Percentiles rank a stretch among this genome's conserved stretches.
Conservation (phyloP, 805 yeast genomes). For the Zygotorulaspora florentina region DNA sequence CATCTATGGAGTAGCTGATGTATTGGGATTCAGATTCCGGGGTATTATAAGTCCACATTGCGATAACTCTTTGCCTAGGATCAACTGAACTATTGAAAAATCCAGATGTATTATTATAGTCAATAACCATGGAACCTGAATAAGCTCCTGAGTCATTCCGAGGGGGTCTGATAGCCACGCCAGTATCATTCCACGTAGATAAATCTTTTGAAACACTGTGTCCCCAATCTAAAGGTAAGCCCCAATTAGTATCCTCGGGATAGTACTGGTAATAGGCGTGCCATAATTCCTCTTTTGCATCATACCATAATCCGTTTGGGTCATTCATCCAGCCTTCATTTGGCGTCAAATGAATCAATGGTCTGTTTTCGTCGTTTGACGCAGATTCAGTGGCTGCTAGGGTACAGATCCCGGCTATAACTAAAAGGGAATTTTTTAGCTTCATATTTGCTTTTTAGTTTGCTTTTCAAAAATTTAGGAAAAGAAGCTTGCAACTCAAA, state of each 20-base stretch:
- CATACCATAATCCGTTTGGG: slow-evolving; percentile 41
- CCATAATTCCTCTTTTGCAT: slow-evolving; percentile 29
- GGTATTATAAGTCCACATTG: slow-evolving; percentile 35
- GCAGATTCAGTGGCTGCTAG: too few relatives aligned
- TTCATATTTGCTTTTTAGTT: too few relatives aligned
- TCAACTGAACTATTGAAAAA: slow-evolving; percentile 27
- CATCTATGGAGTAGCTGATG: slow-evolving; percentile 36
- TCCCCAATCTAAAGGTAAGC: slow-evolving; percentile 40
- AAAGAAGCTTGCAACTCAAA: too few relatives aligned
- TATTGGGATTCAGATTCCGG: slow-evolving; percentile 33
- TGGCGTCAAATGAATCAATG: slow-evolving; percentile 36
- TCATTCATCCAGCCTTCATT: slow-evolving; percentile 41
- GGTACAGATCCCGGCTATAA: too few relatives aligned
- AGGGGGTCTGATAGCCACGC: slow-evolving; percentile 32
- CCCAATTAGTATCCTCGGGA: slow-evolving; percentile 36
- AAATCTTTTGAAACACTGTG: slow-evolving; percentile 39
- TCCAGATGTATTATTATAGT: slow-evolving; percentile 38
- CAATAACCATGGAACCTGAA: slow-evolving; percentile 39
- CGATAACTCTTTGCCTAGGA: slow-evolving; percentile 36
- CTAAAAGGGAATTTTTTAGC: too few relatives aligned
- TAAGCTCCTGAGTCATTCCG: slow-evolving; percentile 33
- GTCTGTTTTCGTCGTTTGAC: too few relatives aligned
- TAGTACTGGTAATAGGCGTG: slow-evolving; percentile 40
- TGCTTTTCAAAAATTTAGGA: too few relatives aligned
- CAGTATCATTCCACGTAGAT: slow-evolving; percentile 34